Evolutionary conservation across 2,329 filamentous ascomycete species (phyloP), one percentile per base, ranked within the genome.

Genomic region (Tolypocladium tundrense): DNA sequence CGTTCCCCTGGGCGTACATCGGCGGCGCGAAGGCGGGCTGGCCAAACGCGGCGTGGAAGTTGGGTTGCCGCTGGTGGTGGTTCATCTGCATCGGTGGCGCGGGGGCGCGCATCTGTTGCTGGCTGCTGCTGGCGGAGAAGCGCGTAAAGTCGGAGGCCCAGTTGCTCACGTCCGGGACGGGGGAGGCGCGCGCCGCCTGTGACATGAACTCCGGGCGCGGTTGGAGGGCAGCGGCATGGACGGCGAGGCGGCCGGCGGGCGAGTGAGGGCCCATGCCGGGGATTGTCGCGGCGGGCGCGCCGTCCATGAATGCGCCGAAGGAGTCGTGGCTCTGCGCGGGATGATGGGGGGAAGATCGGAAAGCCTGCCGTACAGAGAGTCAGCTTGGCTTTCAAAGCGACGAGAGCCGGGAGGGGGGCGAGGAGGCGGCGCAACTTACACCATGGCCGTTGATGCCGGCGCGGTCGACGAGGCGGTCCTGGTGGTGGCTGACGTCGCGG

Each of bases 401-500:
- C n/a, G 7, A 45, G 16, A 16, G 35, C 11, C 1, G 40, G 11
- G 24, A 27, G 2, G 33, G 11, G n/a, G 9, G 24, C 24, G 13
- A 3, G 11, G 16, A 35, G 27, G 16, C 40, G 27, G 27, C 54
- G 52, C 37, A 45, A 65, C 70, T 65, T 67, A 75, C 72, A 59
- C 64, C 62, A 53, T 66, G 66, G 24, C 65, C 59, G 43, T 67
- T 66, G 31, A 64, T 58, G 39, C 64, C 65, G n/a, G 63, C 56
- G 57, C 66, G 67, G 59, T 69, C 65, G 55, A 70, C 62, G 21
- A 74, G 63, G n/a, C 72, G 68, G 60, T 76, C 73, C 60, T 76
- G 73, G 19, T 75, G 74, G 55, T 72, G 71, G 62, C 72, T 73
- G 54, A 69, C 67, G 63, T 77, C 74, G 51, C 70, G 70, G n/a